These are phyloP conservation scores for Ilex paraguariensis DNA, from an alignment of 305 asterid species.

Conservation along the genomic window DNA sequence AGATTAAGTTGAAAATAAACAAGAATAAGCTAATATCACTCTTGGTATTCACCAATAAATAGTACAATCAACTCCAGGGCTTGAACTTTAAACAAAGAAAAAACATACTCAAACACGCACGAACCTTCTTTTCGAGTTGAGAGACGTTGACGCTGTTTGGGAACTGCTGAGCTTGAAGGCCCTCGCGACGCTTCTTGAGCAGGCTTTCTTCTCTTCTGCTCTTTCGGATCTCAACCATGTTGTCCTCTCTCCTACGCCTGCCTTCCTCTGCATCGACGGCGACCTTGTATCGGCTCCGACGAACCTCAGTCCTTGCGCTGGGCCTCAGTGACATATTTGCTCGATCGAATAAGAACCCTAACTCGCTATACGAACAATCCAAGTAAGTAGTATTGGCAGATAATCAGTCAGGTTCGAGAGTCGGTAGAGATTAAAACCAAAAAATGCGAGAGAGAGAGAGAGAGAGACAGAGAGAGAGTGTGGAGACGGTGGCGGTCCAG, in stretches of 20 bases:
- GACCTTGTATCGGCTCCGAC: constrained; percentile 83
- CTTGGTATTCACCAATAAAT: too few relatives aligned
- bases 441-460: neutral
- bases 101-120: too few relatives aligned
- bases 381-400: too few relatives aligned
- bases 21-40: too few relatives aligned
- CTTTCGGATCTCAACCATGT: constrained; percentile 93
- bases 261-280: constrained; percentile 94
- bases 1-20: too few relatives aligned
- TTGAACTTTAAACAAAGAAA: neutral
- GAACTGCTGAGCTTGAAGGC: constrained; percentile 61
- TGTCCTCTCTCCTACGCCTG: constrained; percentile 79
- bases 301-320: constrained; percentile 29
- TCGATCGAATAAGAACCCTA: neutral
- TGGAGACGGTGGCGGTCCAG: neutral
- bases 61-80: neutral
- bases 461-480: neutral
- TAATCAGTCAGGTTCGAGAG: too few relatives aligned
- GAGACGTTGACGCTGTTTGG: constrained; percentile 39
- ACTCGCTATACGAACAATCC: too few relatives aligned
- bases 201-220: constrained; percentile 70
- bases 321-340: constrained; percentile 42
- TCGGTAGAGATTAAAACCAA: neutral
- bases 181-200: constrained; percentile 86
- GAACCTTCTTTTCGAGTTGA: constrained; percentile 69